A percentile compares a stretch with the other conserved stretches of the same genome.
phyloP scores from a whole-genome alignment of 2,329 filamentous ascomycete genomes.

The Cladosporium halotolerans region DNA sequence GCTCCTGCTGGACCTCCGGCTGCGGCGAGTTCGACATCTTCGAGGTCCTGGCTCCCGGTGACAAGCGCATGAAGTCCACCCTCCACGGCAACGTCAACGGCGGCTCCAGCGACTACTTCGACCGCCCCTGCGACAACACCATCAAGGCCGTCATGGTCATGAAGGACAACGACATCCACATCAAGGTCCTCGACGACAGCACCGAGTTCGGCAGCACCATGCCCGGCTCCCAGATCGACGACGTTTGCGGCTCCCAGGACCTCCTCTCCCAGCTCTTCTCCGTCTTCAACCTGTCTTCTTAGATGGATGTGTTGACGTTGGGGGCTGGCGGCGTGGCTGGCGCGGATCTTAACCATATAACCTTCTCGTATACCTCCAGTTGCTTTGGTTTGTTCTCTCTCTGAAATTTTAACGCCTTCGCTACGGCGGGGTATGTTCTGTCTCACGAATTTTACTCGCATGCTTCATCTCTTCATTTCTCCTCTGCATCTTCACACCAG shows the following conservation, averaged over 20 bases:
- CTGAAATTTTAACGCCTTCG: too few relatives aligned
- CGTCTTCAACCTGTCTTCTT: conserved; percentile 3
- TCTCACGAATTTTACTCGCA: too few relatives aligned
- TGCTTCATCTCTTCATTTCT: too few relatives aligned
- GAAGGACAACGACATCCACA: conserved; percentile 48
- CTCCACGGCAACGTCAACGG: conserved; percentile 58
- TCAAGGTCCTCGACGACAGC: conserved; percentile 44
- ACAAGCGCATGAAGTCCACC: conserved; percentile 62
- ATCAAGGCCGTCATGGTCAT: conserved; percentile 63
- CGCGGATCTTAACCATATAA: not conserved
- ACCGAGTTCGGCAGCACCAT: conserved; percentile 34
- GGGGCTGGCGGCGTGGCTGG: too few relatives aligned
- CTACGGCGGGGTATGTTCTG: too few relatives aligned
- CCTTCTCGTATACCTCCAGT: not conserved
- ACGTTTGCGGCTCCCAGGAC: conserved; percentile 29
- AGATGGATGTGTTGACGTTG: too few relatives aligned
- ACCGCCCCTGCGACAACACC: conserved; percentile 52
- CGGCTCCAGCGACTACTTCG: conserved; percentile 66
- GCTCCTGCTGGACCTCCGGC: conserved; percentile 64
- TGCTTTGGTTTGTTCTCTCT: too few relatives aligned
- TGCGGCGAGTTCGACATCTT: conserved; percentile 74
- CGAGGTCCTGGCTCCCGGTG: conserved; percentile 61
- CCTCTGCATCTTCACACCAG: too few relatives aligned
- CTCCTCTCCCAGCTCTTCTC: not conserved
- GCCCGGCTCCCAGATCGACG: conserved; percentile 29